Base-by-base conservation (phyloP, 2,329 filamentous ascomycete species). In the Colletotrichum noveboracense region DNA sequence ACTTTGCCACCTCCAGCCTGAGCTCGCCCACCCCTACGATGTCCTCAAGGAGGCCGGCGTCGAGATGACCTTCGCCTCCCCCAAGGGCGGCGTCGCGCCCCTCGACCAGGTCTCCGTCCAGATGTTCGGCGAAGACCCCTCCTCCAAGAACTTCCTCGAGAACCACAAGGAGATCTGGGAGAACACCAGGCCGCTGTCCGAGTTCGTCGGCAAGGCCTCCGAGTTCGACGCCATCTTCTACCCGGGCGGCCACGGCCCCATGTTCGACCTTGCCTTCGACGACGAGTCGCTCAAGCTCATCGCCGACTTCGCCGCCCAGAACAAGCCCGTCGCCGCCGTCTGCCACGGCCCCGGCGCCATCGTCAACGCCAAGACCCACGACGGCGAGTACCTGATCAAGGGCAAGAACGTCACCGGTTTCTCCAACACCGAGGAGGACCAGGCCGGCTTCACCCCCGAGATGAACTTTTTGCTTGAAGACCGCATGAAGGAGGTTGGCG, bases 261-360 rank as follows among this genome's bases (percentile, higher is more conserved):
- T 94, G 91, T 94, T 89, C 83, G 93, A 94, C 81, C 90, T 94
- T 21, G 89, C 88, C 70, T 85, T 85, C 72, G 89, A 93, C 80
- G 77, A 84, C 24, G 85, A 87, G n/a, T 92, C 90, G 30, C 89
- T 91, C 78, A 85, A 88, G 76, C 84, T 95, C 43, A 91, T 93
- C 79, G 84, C 87, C 76, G 91, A 94, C 82, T 94, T 95, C 82
- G 89, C 88, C 79, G 84, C 86, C 52, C 87, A 88, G 5, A 90
- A 88, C 77, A 94, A 94, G 87, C 86, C 91, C 70, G 89, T 94
- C 16, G 86, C 91, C 0, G 91, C 93, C 5, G 92, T 95, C 61
- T 94, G 93, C 86, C 93, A 95, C 84, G 93, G 92, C 7, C 91
- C 93, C 4, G 90, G 90, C 5, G 93, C 89, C 14, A 86, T 95